These are phyloP conservation scores for Apiospora saccharicola DNA, from an alignment of 2,329 filamentous ascomycete species.

Conservation along the genomic window DNA sequence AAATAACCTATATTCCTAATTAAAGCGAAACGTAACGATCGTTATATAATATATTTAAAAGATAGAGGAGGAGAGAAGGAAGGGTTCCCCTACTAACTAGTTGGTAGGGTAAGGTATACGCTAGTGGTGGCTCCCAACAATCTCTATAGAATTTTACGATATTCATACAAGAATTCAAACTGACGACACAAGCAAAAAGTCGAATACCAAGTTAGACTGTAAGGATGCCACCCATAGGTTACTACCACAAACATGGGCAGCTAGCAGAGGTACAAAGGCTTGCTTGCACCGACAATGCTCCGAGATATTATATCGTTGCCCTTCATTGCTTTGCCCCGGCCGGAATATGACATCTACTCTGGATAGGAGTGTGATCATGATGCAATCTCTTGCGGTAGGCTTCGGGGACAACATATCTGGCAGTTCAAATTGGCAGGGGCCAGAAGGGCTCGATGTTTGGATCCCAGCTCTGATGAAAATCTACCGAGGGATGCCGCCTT, in stretches of 20 bases:
- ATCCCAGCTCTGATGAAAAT: neutral
- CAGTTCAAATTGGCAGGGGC: neutral
- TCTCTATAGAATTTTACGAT: neutral
- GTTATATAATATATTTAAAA: too few species aligned
- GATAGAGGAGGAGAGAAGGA: too few species aligned
- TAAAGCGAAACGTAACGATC: too few species aligned
- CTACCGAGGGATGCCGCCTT: neutral
- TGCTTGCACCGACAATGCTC: too few species aligned
- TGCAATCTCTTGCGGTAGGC: neutral
- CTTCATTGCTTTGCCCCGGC: neutral
- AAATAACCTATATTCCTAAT: too few species aligned
- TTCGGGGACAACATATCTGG: neutral
- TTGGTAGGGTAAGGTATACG: too few species aligned
- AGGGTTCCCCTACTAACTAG: too few species aligned
- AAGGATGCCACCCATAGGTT: neutral
- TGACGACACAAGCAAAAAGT: too few species aligned
- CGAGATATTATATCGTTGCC: neutral
- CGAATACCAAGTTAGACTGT: too few species aligned
- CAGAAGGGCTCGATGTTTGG: neutral
- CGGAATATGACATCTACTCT: neutral
- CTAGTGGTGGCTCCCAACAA: neutral
- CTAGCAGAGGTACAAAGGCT: neutral
- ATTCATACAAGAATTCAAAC: too few species aligned
- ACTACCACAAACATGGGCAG: neutral
- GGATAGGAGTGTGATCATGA: neutral